Evolutionary conservation across 2,329 filamentous ascomycete species (phyloP), one percentile per base, ranked within the genome.

Genomic region (Colletotrichum noveboracense): DNA sequence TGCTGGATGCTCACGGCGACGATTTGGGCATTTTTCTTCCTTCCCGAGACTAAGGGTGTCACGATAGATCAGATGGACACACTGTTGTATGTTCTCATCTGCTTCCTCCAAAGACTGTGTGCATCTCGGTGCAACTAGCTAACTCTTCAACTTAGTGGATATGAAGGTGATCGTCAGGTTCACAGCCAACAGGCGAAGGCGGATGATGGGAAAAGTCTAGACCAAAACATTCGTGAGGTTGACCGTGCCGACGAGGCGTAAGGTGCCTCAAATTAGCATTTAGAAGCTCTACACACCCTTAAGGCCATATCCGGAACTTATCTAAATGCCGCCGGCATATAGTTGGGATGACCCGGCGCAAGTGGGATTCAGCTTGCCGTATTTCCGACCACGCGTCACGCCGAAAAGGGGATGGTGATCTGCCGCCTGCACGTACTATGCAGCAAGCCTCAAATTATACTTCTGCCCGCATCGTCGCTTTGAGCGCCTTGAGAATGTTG

Each of bases 41-140:
- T 91, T 4, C 89, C 89, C 1, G 89, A 91, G 80, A 91, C 89
- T 7, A 91, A 90, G 79, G 89, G 89, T 71, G 82, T 89, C 69
- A 88, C 88, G 0, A 82, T 91, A 4, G 89, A 91, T 56, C 87
- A 88, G 62, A 88, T 90, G 82, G 89, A 91, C 61, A 79, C 80
- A 26, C 38, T 77, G 0, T 77, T 77, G 75, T 77, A 66, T n/a
- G 72, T 73, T 38, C 5, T 24, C 6, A 52, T 5, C n/a, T 56
- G 16, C 7, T 28, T 5, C 2, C 21, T 5, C n/a, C 8, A 1
- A 13, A 12, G 56, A 12, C 26, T n/a, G 6, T 1, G 4, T 6
- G 3, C 3, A n/a, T 7, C 14, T 28, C 5, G 9, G 12, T 24
- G 5, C n/a, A 21, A 10, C 62, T 18, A 9, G 5, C 16, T 21